Evolutionary conservation across 108 stramenopile genomes (phyloP).

Genomic region (Chaetoceros muelleri): DNA sequence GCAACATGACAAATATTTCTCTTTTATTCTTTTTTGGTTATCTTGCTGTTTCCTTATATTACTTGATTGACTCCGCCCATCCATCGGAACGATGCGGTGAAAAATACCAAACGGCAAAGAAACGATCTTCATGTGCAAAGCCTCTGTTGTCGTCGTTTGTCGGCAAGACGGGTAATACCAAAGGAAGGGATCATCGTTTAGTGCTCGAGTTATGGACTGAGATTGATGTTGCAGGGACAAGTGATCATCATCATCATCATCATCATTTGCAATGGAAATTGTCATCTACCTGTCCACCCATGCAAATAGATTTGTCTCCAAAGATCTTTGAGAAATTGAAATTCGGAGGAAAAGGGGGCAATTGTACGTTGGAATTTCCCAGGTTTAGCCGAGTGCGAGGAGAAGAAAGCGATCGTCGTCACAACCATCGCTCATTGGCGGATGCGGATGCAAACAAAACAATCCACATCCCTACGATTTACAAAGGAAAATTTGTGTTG

Average conservation of each 20-base stretch:
- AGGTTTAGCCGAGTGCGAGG: background rate
- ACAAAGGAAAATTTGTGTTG: background rate
- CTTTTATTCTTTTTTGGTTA: background rate
- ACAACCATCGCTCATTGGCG: no score
- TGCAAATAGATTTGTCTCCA: background rate
- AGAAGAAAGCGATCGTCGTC: background rate
- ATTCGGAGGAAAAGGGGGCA: background rate
- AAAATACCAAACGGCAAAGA: background rate
- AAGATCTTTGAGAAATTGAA: background rate
- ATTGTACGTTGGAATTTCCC: background rate
- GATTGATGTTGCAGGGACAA: background rate
- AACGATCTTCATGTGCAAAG: background rate
- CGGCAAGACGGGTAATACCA: background rate
- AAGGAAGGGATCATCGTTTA: no score
- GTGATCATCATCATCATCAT: background rate
- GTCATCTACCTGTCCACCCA: background rate
- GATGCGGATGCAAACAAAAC: no score
- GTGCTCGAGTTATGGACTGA: background rate
- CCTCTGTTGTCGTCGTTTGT: background rate
- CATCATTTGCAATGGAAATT: background rate
- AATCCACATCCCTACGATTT: background rate
- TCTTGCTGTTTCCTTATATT: background rate
- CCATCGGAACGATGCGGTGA: background rate
- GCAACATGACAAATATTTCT: background rate
- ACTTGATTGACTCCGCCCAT: background rate